Evolutionary conservation across 2,329 filamentous ascomycete genomes (phyloP).

Genomic region (Aureobasidium sp.): DNA sequence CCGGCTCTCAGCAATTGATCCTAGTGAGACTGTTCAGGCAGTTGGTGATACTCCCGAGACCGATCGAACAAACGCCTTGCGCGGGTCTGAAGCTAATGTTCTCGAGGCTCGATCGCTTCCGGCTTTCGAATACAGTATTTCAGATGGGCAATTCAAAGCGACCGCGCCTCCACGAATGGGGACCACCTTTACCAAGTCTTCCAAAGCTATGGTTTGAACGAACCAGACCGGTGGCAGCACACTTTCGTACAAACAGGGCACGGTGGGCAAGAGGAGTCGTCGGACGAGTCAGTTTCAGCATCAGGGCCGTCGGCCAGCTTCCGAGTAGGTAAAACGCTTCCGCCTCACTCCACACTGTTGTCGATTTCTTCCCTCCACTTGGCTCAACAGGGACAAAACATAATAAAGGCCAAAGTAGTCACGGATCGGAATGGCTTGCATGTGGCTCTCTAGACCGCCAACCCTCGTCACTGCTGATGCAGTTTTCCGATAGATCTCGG

Average conservation of each 20-base stretch:
- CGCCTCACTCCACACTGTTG: neutral
- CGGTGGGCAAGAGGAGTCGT: neutral
- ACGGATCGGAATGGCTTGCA: constrained; percentile 4
- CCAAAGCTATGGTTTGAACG: neutral
- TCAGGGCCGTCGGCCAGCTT: neutral
- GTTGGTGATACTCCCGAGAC: constrained; percentile 5
- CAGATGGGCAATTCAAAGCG: neutral
- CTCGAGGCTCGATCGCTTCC: neutral
- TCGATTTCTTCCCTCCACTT: neutral
- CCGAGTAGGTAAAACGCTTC: neutral
- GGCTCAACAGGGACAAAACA: neutral
- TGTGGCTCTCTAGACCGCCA: neutral
- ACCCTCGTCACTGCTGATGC: constrained; percentile 1
- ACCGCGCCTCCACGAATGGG: neutral
- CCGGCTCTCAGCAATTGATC: neutral
- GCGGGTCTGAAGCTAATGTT: neutral
- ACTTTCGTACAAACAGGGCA: neutral
- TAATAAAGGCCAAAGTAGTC: neutral
- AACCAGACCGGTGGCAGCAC: neutral
- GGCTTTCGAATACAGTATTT: neutral
- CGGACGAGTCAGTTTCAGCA: constrained; percentile 1
- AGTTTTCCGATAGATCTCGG: neutral
- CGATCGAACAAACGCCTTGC: constrained; percentile 3
- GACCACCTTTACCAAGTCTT: neutral
- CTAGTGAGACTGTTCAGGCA: neutral